A percentile compares a stretch with the other conserved stretches of the same genome.
Evolutionary conservation across 1,284 basidiomycete species (phyloP).

Genomic region (Naganishia sp.): DNA sequence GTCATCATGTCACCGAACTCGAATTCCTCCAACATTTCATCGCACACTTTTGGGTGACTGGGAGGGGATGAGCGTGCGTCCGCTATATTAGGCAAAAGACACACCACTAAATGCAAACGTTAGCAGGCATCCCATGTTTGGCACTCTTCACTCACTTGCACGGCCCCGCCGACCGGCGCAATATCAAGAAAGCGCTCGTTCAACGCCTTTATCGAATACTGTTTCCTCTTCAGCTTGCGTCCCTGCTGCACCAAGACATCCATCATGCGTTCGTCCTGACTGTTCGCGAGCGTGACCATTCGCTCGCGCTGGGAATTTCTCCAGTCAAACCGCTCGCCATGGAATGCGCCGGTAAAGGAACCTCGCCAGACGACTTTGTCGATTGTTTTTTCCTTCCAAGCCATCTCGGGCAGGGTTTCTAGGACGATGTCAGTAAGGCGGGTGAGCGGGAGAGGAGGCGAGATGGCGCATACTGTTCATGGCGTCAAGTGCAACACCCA

Average conservation of each 20-base stretch:
- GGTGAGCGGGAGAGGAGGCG: not conserved
- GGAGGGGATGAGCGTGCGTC: constrained; percentile 5
- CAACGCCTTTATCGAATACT: constrained; percentile 37
- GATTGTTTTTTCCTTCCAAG: constrained; percentile 51
- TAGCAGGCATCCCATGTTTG: no score
- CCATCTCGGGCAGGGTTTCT: constrained; percentile 38
- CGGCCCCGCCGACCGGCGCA: constrained; percentile 42
- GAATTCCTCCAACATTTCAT: constrained; percentile 45
- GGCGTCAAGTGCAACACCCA: constrained; percentile 45
- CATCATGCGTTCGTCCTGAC: constrained; percentile 18
- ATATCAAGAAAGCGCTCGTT: constrained; percentile 45
- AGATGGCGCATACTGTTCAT: constrained; percentile 34
- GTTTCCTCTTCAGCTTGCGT: constrained; percentile 31
- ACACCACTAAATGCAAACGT: constrained; percentile 4
- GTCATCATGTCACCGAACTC: constrained; percentile 44
- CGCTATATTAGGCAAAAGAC: not conserved
- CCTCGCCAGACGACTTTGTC: constrained; percentile 53
- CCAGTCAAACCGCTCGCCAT: constrained; percentile 49
- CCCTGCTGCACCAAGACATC: constrained; percentile 36
- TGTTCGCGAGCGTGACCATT: constrained; percentile 46
- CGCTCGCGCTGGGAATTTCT: constrained; percentile 52
- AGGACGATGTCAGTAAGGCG: not conserved
- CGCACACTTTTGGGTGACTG: constrained; percentile 51
- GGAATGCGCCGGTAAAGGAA: constrained; percentile 53
- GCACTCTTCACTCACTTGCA: constrained; percentile 37